Conservation (phyloP, 805 yeast species). For the Peterozyma xylosa region DNA sequence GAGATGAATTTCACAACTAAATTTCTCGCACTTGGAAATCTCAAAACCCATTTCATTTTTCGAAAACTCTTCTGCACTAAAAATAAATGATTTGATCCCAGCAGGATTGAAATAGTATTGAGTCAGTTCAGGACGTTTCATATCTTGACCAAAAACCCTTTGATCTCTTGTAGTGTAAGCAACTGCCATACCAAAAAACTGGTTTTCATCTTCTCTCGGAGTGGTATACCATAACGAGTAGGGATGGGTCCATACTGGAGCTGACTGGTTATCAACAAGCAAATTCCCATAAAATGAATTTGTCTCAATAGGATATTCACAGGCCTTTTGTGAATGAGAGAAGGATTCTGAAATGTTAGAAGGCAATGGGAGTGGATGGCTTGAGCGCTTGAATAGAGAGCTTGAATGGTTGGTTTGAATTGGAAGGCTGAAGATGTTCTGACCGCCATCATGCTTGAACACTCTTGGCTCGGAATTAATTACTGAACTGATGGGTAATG, state of each 20-base stretch:
- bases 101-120: constrained; percentile 58
- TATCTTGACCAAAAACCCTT: constrained; percentile 64
- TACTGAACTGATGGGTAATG: neutral
- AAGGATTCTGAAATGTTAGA: neutral
- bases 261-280: constrained; percentile 55
- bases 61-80: constrained; percentile 36
- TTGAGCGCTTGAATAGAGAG: constrained; percentile 9
- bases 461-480: too few relatives aligned
- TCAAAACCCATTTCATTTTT: constrained; percentile 11
- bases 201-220: constrained; percentile 26
- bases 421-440: constrained; percentile 1
- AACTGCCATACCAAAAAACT: constrained; percentile 53
- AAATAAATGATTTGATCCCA: constrained; percentile 51
- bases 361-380: constrained; percentile 5
- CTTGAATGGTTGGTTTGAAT: constrained; percentile 9
- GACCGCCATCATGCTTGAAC: neutral
- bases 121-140: constrained; percentile 15
- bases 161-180: constrained; percentile 55
- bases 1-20: constrained; percentile 17
- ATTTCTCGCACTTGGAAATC: constrained; percentile 22
- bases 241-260: constrained; percentile 79
- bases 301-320: constrained; percentile 47
- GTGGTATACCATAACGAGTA: constrained; percentile 65
- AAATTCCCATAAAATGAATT: constrained; percentile 76
- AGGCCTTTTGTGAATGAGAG: too few relatives aligned